phyloP scores from a whole-genome alignment of 129 eudicot species.

The Centaurea solstitialis region DNA sequence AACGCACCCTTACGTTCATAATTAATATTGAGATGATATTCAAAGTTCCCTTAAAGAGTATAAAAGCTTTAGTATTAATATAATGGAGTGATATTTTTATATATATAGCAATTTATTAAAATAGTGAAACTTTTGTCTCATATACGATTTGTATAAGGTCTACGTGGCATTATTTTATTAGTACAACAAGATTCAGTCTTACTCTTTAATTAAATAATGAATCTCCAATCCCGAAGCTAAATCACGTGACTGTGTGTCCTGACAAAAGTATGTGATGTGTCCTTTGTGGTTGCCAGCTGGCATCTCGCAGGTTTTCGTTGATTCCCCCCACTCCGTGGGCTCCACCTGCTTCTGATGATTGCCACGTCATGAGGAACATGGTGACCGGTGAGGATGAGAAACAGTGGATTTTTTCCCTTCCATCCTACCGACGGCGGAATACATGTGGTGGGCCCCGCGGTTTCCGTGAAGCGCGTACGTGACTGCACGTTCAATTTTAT shows the following conservation, averaged over 20 bases:
- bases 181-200: neutral
- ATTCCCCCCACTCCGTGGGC: neutral
- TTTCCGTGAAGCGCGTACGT: neutral
- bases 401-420: neutral
- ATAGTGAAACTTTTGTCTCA: neutral
- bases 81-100: neutral
- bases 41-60: no score
- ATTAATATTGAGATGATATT: no score
- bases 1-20: no score
- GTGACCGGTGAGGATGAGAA: neutral
- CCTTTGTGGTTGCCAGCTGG: conserved; percentile 1
- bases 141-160: neutral
- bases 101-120: neutral
- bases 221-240: neutral
- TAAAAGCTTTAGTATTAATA: no score
- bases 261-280: neutral
- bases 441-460: neutral
- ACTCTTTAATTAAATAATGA: conserved; percentile 1
- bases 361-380: neutral
- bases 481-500: neutral
- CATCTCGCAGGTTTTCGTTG: conserved; percentile 1
- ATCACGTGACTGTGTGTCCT: conserved; percentile 1
- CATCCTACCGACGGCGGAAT: conserved; percentile 8
- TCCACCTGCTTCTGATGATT: neutral
- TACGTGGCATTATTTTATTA: neutral